Conservation (phyloP, 345 rosid species). For the Viola odorata region DNA sequence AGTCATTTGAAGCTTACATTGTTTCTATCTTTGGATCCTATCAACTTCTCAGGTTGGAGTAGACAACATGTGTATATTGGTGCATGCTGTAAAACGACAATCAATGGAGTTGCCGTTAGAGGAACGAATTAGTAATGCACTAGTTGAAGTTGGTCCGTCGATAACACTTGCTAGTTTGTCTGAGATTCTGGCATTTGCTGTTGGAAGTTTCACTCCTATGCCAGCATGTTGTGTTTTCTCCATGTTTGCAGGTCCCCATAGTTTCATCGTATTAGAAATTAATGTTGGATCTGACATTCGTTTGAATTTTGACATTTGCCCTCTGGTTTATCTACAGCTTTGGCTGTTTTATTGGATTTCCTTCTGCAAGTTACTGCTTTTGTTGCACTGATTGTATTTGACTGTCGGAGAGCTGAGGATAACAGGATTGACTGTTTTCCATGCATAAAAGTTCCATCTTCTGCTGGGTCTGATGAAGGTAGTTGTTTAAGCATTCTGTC, state of each 20-base stretch:
- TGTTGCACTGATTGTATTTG: constrained; percentile 84
- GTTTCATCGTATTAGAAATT: background rate
- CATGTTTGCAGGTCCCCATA: constrained; percentile 78
- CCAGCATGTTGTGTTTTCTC: constrained; percentile 97
- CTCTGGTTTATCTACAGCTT: constrained; percentile 46
- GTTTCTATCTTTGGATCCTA: background rate
- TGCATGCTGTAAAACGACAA: constrained; percentile 89
- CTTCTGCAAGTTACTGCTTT: constrained; percentile 95
- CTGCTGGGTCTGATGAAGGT: constrained; percentile 63
- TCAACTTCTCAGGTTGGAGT: constrained; percentile 69
- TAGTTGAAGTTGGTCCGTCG: constrained; percentile 98
- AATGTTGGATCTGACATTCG: background rate
- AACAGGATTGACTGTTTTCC: constrained; percentile 89
- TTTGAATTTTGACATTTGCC: background rate
- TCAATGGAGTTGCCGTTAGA: constrained; percentile 66
- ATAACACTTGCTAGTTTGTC: constrained; percentile 94
- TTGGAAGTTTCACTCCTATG: constrained; percentile 93
- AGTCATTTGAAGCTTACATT: background rate
- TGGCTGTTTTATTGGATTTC: constrained; percentile 92
- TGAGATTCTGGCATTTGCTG: constrained; percentile 90
- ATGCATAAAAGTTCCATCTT: constrained; percentile 53
- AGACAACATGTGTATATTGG: constrained; percentile 96
- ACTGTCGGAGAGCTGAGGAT: constrained; percentile 67
- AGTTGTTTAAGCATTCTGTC: constrained; percentile 4
- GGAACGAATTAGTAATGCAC: constrained; percentile 72